Percentiles rank a stretch among this genome's conserved stretches.
Evolutionary conservation across 305 asterid genomes (phyloP).

Genomic region (Solanum hybrid): DNA sequence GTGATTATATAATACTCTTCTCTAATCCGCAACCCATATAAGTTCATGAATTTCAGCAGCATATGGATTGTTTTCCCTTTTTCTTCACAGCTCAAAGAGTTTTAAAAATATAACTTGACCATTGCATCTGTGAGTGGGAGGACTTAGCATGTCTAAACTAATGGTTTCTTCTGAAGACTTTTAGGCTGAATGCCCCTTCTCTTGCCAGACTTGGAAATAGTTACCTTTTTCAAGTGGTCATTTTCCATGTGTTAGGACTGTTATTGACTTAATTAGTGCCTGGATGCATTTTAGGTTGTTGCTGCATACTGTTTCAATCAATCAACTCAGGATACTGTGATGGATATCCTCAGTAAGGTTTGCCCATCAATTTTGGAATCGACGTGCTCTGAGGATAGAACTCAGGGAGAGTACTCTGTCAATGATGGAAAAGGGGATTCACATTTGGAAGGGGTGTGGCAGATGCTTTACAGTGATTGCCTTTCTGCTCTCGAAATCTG

Average conservation of each 20-base stretch:
- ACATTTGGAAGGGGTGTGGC: slow-evolving; percentile 54
- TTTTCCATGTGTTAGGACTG: not conserved
- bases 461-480: slow-evolving; percentile 82
- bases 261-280: slow-evolving; percentile 14
- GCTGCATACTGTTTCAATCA: slow-evolving; percentile 62
- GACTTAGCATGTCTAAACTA: not conserved
- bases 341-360: slow-evolving; percentile 29
- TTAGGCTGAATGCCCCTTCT: not conserved
- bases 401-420: slow-evolving; percentile 22
- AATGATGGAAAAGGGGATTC: slow-evolving; percentile 13
- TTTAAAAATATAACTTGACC: not conserved
- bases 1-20: not conserved
- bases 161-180: not conserved
- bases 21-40: not conserved
- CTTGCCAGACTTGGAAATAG: not conserved
- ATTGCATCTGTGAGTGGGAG: not conserved
- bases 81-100: not conserved
- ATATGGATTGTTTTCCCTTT: not conserved
- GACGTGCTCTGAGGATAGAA: slow-evolving; percentile 33
- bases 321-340: slow-evolving; percentile 47
- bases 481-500: slow-evolving; percentile 87
- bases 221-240: not conserved
- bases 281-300: slow-evolving; percentile 54
- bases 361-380: slow-evolving; percentile 36
- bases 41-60: not conserved